Conservation (phyloP, 805 yeast species). For the Kluyveromyces lactis region DNA sequence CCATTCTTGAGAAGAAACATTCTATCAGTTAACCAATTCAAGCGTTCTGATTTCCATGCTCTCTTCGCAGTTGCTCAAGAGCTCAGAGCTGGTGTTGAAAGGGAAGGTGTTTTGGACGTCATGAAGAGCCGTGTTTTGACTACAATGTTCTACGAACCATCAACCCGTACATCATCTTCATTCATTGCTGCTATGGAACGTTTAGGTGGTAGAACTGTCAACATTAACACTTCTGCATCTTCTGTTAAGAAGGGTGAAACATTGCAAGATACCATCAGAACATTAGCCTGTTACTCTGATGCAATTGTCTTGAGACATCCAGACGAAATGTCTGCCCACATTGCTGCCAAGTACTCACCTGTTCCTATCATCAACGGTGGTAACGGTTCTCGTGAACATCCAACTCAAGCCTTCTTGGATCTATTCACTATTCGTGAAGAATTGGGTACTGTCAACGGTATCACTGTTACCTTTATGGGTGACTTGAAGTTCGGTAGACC, state of each 20-base stretch:
- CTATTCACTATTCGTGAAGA: slow-evolving; percentile 98
- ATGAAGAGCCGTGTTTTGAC: slow-evolving; percentile 86
- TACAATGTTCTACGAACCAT: slow-evolving; percentile 96
- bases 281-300: slow-evolving; percentile 92
- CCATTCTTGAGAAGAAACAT: slow-evolving; percentile 87
- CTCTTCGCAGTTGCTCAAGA: slow-evolving; percentile 97
- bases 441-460: slow-evolving; percentile 95
- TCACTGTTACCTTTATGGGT: slow-evolving; percentile 98
- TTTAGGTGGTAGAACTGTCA: slow-evolving; percentile 93
- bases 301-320: slow-evolving; percentile 98
- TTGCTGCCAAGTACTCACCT: slow-evolving; percentile 94
- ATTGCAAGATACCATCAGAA: slow-evolving; percentile 90
- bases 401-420: slow-evolving; percentile 96
- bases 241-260: slow-evolving; percentile 98
- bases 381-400: slow-evolving; percentile 96
- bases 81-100: slow-evolving; percentile 92
- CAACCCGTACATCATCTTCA: slow-evolving; percentile 93
- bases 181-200: slow-evolving; percentile 99
- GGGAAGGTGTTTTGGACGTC: slow-evolving; percentile 88
- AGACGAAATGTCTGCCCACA: slow-evolving; percentile 79
- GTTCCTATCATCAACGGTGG: slow-evolving; percentile 98
- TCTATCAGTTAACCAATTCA: slow-evolving; percentile 79
- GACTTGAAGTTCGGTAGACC: slow-evolving; percentile 98
- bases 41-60: slow-evolving; percentile 83
- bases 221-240: slow-evolving; percentile 78